These are phyloP conservation scores for Stylosanthes scabra DNA, from an alignment of 331 rosid species.

Conservation along the genomic window DNA sequence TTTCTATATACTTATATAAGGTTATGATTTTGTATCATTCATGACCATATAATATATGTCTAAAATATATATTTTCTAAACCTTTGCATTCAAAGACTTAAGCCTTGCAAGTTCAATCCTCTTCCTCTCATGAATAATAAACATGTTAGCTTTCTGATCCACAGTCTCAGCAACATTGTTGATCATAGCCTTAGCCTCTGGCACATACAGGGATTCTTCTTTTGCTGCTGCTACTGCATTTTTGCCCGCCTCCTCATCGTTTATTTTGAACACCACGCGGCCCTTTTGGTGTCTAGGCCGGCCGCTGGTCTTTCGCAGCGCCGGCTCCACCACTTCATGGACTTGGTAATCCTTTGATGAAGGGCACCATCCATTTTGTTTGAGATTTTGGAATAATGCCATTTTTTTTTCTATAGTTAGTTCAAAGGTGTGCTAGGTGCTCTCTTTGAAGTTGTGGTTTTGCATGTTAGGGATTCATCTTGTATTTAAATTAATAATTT, in stretches of 20 bases:
- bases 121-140: slow-evolving; percentile 34
- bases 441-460: slow-evolving; percentile 3
- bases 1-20: not conserved
- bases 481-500: not conserved
- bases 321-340: slow-evolving; percentile 29
- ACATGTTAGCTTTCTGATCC: slow-evolving; percentile 38
- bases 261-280: slow-evolving; percentile 30
- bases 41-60: not conserved
- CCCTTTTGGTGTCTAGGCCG: slow-evolving; percentile 27
- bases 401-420: slow-evolving; percentile 6
- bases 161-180: slow-evolving; percentile 8
- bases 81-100: slow-evolving; percentile 28
- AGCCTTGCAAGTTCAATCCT: slow-evolving; percentile 44
- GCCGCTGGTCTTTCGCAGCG: slow-evolving; percentile 13
- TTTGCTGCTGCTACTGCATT: not conserved
- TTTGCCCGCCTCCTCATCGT: slow-evolving; percentile 5
- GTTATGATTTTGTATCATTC: too few species aligned
- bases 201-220: not conserved
- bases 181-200: not conserved
- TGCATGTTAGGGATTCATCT: not conserved
- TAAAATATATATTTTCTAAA: too few species aligned
- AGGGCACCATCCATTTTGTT: slow-evolving; percentile 40
- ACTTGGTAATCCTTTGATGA: slow-evolving; percentile 30
- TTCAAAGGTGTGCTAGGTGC: not conserved
- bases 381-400: slow-evolving; percentile 26